Percentiles rank a stretch among this genome's conserved stretches.
These are phyloP conservation scores for Phellopilus nigrolimitatus DNA, from an alignment of 1,284 basidiomycete genomes.

Conservation along the genomic window DNA sequence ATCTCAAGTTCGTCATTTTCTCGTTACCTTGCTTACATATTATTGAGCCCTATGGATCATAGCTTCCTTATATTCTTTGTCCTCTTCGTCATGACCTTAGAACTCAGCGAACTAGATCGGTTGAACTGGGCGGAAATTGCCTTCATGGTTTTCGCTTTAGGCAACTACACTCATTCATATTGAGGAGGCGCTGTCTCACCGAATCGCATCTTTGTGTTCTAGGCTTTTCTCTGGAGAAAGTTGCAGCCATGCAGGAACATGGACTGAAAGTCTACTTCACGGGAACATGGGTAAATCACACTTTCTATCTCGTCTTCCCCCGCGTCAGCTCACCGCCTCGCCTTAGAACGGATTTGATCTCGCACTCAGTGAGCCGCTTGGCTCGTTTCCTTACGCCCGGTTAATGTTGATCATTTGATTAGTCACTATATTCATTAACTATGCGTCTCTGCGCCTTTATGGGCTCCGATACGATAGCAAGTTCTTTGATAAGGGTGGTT, in stretches of 20 bases:
- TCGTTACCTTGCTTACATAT: constrained; percentile 4
- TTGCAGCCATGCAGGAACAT: constrained; percentile 92
- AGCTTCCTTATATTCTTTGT: constrained; percentile 84
- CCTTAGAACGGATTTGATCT: constrained; percentile 87
- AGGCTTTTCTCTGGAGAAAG: constrained; percentile 86
- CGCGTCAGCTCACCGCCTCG: background rate
- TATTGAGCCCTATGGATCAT: constrained; percentile 19
- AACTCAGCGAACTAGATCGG: constrained; percentile 55
- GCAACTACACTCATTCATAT: constrained; percentile 25
- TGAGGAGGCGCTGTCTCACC: background rate
- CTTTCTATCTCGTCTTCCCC: background rate
- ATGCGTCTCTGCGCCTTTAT: constrained; percentile 66
- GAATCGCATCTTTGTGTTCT: background rate
- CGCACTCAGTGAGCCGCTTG: constrained; percentile 59
- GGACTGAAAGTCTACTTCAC: constrained; percentile 83
- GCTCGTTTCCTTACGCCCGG: background rate
- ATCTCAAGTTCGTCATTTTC: constrained; percentile 56
- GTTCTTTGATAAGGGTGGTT: constrained; percentile 19
- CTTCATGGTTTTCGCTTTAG: constrained; percentile 84
- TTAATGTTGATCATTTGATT: constrained; percentile 22
- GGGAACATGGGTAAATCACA: constrained; percentile 65
- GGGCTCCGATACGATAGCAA: constrained; percentile 63
- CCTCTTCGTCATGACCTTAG: constrained; percentile 79
- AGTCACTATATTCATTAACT: constrained; percentile 78
- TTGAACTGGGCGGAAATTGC: constrained; percentile 63